phyloP scores from a whole-genome alignment of 352 stramenopile genomes.

The Globisporangium yorkense region DNA sequence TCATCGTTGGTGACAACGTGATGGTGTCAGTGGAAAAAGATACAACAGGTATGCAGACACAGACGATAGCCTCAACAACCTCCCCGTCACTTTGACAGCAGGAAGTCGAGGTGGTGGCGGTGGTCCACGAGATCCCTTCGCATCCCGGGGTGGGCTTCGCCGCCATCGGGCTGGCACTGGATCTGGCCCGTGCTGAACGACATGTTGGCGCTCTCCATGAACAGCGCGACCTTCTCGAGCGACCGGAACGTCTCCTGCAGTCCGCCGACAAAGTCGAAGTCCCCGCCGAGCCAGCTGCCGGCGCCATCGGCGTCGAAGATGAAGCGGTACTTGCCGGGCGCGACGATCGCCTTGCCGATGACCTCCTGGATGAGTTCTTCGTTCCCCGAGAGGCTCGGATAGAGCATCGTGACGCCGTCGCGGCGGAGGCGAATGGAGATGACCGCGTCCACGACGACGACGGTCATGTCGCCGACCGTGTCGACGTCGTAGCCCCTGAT shows the following conservation, averaged over 20 bases:
- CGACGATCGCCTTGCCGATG: constrained; percentile 28
- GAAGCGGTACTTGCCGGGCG: constrained; percentile 46
- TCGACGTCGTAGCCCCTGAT: constrained; percentile 25
- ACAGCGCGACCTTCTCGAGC: constrained; percentile 32
- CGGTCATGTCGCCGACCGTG: constrained; percentile 27
- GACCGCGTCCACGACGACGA: constrained; percentile 37
- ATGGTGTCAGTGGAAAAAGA: neutral
- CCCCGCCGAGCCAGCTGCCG: constrained; percentile 49
- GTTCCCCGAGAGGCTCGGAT: constrained; percentile 28
- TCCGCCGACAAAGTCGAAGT: constrained; percentile 51
- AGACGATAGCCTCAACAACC: too few relatives aligned
- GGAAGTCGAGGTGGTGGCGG: constrained; percentile 31
- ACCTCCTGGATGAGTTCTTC: constrained; percentile 48
- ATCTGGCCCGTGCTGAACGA: constrained; percentile 55
- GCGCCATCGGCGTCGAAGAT: constrained; percentile 34
- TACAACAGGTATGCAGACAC: neutral
- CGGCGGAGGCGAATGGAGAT: constrained; percentile 35
- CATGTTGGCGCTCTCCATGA: constrained; percentile 41
- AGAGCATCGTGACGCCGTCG: constrained; percentile 36
- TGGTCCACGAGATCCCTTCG: constrained; percentile 1
- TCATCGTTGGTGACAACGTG: too few relatives aligned
- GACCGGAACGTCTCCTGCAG: constrained; percentile 38
- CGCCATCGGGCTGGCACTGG: constrained; percentile 3
- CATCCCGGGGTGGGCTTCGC: neutral
- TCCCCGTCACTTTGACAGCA: constrained; percentile 26